Base-by-base conservation (phyloP, 2,329 filamentous ascomycete species). In the Curvularia eragrostidis region DNA sequence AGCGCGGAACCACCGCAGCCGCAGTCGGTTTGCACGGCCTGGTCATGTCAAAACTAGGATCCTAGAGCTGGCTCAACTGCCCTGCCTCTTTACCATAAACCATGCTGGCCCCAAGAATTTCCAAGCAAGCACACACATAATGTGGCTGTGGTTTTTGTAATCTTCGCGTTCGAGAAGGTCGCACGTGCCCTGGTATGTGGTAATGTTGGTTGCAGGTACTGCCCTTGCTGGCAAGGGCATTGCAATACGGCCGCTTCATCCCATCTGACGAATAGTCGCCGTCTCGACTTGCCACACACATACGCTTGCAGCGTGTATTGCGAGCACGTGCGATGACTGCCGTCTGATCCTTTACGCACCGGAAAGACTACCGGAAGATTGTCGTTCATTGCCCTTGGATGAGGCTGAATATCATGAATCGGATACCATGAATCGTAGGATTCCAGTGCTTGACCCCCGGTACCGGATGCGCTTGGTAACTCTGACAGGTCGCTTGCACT, bases 331-430 rank as follows among this genome's bases (percentile, higher is more conserved):
- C 48, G 42, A 46, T 55, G 47, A 48, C 46, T 39, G 34, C n/a
- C 43, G 39, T 48, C 26, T 34, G 41, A 46, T 51, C 56, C 46
- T 50, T 43, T 10, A 48, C 47, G 46, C 32, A 34, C 46, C 56
- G 52, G 52, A 58, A 48, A 42, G 49, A 55, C 56, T 55, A 47
- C 56, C 52, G 56, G 56, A 24, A 52, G 41, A 51, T 58, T 55
- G 34, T 51, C 52, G 32, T 50, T 48, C 34, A 36, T 50, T 51
- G 47, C 32, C 28, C 39, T 15, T 42, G 39, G 15, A 36, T 23
- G 26, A 54, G 39, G 47, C 32, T 47, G 34, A 36, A 36, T 36
- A 18, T 15, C 34, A 49, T 36, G 34, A n/a, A 23, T 26, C 24
- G 41, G 10, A 23, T 23, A 23, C 30, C 52, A 36, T 54, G 41